Evolutionary conservation across 148 eudicot species (phyloP), one percentile per base, ranked within the genome.

Genomic region (Beta vulgaris): DNA sequence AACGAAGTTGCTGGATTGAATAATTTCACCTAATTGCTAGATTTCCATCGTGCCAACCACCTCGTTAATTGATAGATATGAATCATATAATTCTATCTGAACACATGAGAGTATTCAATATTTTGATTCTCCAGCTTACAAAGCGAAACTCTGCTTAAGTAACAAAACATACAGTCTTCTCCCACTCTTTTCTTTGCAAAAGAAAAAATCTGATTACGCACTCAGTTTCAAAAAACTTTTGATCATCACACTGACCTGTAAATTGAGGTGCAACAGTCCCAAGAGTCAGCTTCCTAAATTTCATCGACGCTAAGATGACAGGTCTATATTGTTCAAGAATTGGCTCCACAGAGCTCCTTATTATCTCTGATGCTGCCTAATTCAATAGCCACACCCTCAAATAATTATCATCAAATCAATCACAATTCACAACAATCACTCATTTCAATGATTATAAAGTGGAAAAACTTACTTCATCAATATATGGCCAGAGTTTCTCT

Each of bases 201-300:
- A 37, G 14, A 31, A 72, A 64, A 46, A 62, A 29, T 25, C 39
- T 7, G 4, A 26, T 23, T 57, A 29, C 34, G 19, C 77, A 58
- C 15, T 6, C 11, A 53, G 11, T 72, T 64, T 18, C 35, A 44
- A 68, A 73, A 68, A 3, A 71, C 71, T 39, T 72, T 3, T 6
- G 26, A 73, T 55, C 60, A 69, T 34, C 57, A 39, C 43, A 83
- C 87, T 58, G 44, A 91, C 97, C 98, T 64, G 97, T 93, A 81
- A 93, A 89, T 73, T 89, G 94, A 29, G 98, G 97, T 48, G 98
- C 91, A 63, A 93, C 93, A 58, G 94, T 93, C 16, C 97, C 98
- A 71, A 93, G 94, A 48, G 98, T 93, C 79, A 93, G 84, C 83
- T 79, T 93, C 34, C 86, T 84, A 60, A 93, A 93, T 82, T 77